These are phyloP conservation scores for Colletotrichum filicis DNA, from an alignment of 2,329 filamentous ascomycete genomes.

Conservation along the genomic window DNA sequence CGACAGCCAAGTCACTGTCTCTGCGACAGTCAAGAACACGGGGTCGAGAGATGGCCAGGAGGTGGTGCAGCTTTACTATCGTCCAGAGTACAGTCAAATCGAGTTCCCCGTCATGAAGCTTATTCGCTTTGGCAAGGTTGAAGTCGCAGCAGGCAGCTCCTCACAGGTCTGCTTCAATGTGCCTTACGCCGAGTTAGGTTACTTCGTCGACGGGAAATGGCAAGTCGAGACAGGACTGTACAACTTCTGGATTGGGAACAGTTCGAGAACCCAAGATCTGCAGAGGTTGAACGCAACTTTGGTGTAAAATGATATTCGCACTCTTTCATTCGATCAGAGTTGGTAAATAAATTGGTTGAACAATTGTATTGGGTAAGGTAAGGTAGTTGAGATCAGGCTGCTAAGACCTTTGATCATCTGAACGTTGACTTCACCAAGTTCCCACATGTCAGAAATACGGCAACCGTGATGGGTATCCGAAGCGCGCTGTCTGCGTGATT, in stretches of 20 bases:
- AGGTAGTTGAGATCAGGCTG: too few relatives aligned
- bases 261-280: constrained; percentile 38
- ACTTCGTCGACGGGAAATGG: constrained; percentile 41
- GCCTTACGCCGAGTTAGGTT: constrained; percentile 42
- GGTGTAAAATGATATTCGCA: neutral
- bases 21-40: constrained; percentile 57
- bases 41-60: constrained; percentile 49
- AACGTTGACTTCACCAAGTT: too few relatives aligned
- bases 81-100: constrained; percentile 52
- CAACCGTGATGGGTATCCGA: too few relatives aligned
- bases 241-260: constrained; percentile 44
- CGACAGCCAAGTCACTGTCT: constrained; percentile 50
- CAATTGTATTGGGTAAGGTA: too few relatives aligned
- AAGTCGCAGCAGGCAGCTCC: constrained; percentile 51
- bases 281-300: constrained; percentile 9
- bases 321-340: neutral
- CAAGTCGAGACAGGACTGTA: constrained; percentile 40
- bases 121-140: constrained; percentile 59
- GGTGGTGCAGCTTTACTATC: constrained; percentile 51
- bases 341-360: too few relatives aligned
- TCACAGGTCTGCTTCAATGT: constrained; percentile 47
- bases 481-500: too few relatives aligned
- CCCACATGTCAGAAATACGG: too few relatives aligned
- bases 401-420: too few relatives aligned
- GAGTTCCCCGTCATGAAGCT: constrained; percentile 56